Conservation (phyloP, 2,329 filamentous ascomycete species). For the Aspergillus neotritici region DNA sequence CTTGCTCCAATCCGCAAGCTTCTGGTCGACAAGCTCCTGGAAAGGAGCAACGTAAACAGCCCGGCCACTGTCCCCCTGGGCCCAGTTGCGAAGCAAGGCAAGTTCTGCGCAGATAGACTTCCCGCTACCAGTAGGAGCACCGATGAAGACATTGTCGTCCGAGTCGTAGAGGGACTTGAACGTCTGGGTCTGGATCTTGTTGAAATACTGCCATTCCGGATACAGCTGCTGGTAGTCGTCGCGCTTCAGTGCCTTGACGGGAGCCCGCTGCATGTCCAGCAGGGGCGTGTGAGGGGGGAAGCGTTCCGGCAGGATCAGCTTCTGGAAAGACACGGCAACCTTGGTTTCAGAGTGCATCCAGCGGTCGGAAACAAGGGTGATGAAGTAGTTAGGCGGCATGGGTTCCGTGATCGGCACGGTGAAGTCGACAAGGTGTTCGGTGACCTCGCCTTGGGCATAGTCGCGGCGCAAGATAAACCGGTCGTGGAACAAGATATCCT, state of each 20-base stretch:
- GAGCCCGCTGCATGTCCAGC: slow-evolving; percentile 84
- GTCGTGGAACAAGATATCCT: slow-evolving; percentile 92
- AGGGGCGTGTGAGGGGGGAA: slow-evolving; percentile 92
- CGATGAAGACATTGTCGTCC: slow-evolving; percentile 90
- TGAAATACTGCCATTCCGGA: slow-evolving; percentile 79
- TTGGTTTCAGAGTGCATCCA: slow-evolving; percentile 99
- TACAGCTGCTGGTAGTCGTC: slow-evolving; percentile 79
- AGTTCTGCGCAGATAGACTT: slow-evolving; percentile 98
- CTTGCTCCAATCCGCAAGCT: slow-evolving; percentile 77
- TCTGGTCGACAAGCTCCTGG: slow-evolving; percentile 82
- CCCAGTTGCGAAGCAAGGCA: slow-evolving; percentile 83
- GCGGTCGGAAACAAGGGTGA: slow-evolving; percentile 86
- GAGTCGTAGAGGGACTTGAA: slow-evolving; percentile 90
- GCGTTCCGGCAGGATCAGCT: slow-evolving; percentile 87
- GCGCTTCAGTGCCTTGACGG: slow-evolving; percentile 79
- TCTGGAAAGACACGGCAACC: slow-evolving; percentile 88
- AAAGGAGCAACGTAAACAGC: slow-evolving; percentile 93
- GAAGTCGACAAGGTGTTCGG: slow-evolving; percentile 92
- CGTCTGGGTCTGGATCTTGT: slow-evolving; percentile 94
- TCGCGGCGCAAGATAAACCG: slow-evolving; percentile 87
- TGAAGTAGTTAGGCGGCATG: slow-evolving; percentile 98
- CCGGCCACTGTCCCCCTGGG: slow-evolving; percentile 62
- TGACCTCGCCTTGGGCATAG: slow-evolving; percentile 77
- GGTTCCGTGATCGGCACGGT: slow-evolving; percentile 95
- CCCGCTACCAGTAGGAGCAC: slow-evolving; percentile 87